Base-by-base conservation (phyloP, 768 basidiomycete genomes). In the Hemileccinum impolitum region DNA sequence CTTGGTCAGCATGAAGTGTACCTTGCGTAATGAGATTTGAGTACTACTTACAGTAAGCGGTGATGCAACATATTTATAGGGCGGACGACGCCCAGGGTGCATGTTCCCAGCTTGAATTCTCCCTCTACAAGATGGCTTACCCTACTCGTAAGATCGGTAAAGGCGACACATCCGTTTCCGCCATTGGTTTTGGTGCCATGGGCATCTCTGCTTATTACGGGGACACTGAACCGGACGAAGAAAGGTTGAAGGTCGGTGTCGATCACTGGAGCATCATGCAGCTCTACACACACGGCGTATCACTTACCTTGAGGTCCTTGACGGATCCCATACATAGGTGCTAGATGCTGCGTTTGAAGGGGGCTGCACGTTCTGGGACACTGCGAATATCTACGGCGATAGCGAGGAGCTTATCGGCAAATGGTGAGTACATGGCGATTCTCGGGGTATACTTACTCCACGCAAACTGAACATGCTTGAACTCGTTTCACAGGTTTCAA, bases 111-210 rank as follows among this genome's bases (percentile, higher is more conserved):
- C 11, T 9, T 12, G 28, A 23, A 30, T 3, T 36, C 17, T 36
- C 35, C 8, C 2, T 23, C 11, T 31, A 11, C 32, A 41, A 19
- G 9, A 62, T 55, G 57, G 17, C 32, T 11, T 65, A 67, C 51
- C 72, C 66, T 21, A 71, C 67, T 48, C 74, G 72, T 47, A 75
- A 67, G 45, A 73, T 85, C 21, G 79, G 78, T 21, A 60, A 68
- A 13, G 61, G 67, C 23, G 48, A 23, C 23, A 23, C 81, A n/a
- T 28, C 31, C 1, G 40, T 53, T 7, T 68, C 74, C 7, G 75
- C 75, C 18, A 72, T 86, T 11, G 82, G 83, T 2, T 82, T 78
- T 49, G 84, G 84, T 6, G 66, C 74, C 7, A 84, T 84, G 83
- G 81, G 79, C 6, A 57, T 84, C 11, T 75, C 75, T 13, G 70